phyloP scores from a whole-genome alignment of 2,329 filamentous ascomycete species.

The Claviceps fusiformis region DNA sequence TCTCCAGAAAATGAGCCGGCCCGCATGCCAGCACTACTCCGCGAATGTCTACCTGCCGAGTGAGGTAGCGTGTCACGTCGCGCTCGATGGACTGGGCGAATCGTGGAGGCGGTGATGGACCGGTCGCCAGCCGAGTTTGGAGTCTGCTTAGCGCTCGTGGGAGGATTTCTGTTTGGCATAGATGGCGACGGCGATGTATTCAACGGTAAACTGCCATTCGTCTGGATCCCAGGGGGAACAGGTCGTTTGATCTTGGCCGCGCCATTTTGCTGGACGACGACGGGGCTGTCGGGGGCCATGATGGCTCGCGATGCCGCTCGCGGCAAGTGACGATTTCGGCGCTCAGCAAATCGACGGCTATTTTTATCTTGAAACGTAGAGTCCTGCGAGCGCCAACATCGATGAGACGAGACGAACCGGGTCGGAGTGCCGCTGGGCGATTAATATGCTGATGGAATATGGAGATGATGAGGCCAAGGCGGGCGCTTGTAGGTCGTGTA shows the following conservation, averaged over 20 bases:
- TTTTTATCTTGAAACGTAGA: not conserved
- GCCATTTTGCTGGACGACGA: slow-evolving; percentile 26
- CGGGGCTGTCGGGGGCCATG: slow-evolving; percentile 44
- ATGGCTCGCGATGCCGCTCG: slow-evolving; percentile 12
- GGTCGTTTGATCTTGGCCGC: slow-evolving; percentile 54
- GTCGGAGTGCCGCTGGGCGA: not conserved
- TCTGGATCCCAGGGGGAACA: slow-evolving; percentile 50
- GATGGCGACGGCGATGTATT: slow-evolving; percentile 47
- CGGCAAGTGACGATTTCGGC: slow-evolving; percentile 1
- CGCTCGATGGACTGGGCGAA: slow-evolving; percentile 40
- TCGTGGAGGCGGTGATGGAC: slow-evolving; percentile 25
- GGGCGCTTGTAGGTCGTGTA: not conserved
- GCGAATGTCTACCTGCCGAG: slow-evolving; percentile 31
- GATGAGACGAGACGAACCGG: slow-evolving; percentile 4
- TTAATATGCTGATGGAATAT: not conserved
- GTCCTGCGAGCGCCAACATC: slow-evolving; percentile 7
- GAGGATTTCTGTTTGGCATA: slow-evolving; percentile 41
- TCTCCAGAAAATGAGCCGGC: slow-evolving; percentile 36
- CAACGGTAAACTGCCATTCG: slow-evolving; percentile 45
- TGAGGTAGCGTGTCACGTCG: slow-evolving; percentile 42
- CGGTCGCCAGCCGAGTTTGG: slow-evolving; percentile 22
- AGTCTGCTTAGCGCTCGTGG: slow-evolving; percentile 27
- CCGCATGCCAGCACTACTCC: slow-evolving; percentile 35
- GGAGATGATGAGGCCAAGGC: not conserved
- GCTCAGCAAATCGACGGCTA: slow-evolving; percentile 2